Evolutionary conservation across 1,139 yeast genomes (phyloP).

Genomic region (Pichia sp.): DNA sequence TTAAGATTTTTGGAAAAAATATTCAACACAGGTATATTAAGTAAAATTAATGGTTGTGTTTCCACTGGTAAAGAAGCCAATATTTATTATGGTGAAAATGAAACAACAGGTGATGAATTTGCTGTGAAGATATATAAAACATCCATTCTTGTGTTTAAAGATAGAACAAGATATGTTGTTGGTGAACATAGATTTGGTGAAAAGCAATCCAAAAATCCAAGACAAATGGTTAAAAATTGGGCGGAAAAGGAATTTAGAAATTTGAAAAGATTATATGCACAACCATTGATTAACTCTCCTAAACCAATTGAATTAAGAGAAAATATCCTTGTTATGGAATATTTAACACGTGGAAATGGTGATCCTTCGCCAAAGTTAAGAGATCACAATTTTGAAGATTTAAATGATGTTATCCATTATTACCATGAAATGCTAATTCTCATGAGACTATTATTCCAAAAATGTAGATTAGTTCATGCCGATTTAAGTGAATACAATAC

Average conservation of each 20-base stretch:
- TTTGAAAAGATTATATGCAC: conserved; percentile 67
- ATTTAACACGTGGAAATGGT: conserved; percentile 58
- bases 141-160: conserved; percentile 92
- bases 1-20: conserved; percentile 77
- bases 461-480: conserved; percentile 91
- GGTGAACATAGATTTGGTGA: conserved; percentile 93
- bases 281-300: conserved; percentile 86
- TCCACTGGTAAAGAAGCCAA: conserved; percentile 99
- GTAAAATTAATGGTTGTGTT: conserved; percentile 89
- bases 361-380: conserved; percentile 86
- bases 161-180: conserved; percentile 92
- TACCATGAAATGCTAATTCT: conserved; percentile 80
- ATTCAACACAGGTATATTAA: conserved; percentile 77
- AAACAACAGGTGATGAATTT: conserved; percentile 55
- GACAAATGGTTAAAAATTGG: conserved; percentile 98
- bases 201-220: conserved; percentile 84
- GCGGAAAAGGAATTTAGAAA: conserved; percentile 98
- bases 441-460: conserved; percentile 85
- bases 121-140: conserved; percentile 97
- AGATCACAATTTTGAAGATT: conserved; percentile 70
- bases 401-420: conserved; percentile 62
- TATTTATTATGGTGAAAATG: conserved; percentile 90
- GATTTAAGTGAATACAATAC: conserved; percentile 95
- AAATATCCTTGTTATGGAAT: conserved; percentile 96
- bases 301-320: conserved; percentile 85